Evolutionary conservation across 805 yeast species (phyloP).

Genomic region (Zygoascus bituminiphila): DNA sequence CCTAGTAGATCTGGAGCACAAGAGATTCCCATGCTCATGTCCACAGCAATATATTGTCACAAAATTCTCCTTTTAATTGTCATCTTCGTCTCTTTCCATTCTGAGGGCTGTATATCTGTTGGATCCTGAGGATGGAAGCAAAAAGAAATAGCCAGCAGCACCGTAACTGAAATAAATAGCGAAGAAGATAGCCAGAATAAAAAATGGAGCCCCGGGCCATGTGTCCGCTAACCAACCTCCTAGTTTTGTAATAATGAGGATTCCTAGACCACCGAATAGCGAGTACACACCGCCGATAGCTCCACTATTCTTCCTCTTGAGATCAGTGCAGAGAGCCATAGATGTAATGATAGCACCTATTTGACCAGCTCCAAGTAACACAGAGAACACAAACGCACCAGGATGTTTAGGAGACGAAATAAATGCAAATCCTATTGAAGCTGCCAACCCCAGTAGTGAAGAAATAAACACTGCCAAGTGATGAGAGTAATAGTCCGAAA

Average conservation of each 20-base stretch:
- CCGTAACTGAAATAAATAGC: slow-evolving; percentile 2
- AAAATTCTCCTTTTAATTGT: no score
- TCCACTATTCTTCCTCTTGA: slow-evolving; percentile 43
- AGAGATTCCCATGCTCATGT: no score
- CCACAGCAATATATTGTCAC: no score
- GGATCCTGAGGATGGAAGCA: background rate
- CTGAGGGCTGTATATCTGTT: background rate
- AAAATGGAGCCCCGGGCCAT: slow-evolving; percentile 53
- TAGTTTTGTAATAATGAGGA: slow-evolving; percentile 46
- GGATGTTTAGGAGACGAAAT: slow-evolving; percentile 31
- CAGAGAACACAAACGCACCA: slow-evolving; percentile 31
- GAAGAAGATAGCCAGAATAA: slow-evolving; percentile 39
- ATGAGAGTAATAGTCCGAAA: slow-evolving; percentile 37
- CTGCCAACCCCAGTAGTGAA: slow-evolving; percentile 37
- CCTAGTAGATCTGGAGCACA: no score
- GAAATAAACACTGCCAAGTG: slow-evolving; percentile 25
- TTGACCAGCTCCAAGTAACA: slow-evolving; percentile 51
- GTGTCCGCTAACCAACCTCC: slow-evolving; percentile 56
- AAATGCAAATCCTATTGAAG: slow-evolving; percentile 33
- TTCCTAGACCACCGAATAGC: slow-evolving; percentile 63
- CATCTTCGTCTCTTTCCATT: background rate
- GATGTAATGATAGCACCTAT: slow-evolving; percentile 55
- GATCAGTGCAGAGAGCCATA: slow-evolving; percentile 50
- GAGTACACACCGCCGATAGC: slow-evolving; percentile 61
- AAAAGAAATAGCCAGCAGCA: background rate